phyloP scores from a whole-genome alignment of 805 yeast genomes.

The Kodamaea lidongshanica region DNA sequence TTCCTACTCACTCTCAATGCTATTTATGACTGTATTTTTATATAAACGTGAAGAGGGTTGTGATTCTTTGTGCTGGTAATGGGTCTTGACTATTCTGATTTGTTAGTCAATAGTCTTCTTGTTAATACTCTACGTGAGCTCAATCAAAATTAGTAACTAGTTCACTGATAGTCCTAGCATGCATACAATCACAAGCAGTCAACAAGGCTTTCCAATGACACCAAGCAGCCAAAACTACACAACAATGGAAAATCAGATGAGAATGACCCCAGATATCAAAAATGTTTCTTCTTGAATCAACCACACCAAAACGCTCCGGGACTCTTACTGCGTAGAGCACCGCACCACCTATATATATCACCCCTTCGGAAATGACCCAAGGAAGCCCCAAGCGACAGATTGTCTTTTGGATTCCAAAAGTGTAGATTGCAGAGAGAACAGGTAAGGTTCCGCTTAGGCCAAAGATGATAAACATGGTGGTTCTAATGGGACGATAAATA shows the following conservation, averaged over 20 bases:
- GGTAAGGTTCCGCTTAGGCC: conserved; percentile 78
- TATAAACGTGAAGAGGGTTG: no score
- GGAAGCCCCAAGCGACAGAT: conserved; percentile 46
- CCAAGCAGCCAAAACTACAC: conserved; percentile 71
- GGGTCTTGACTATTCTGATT: no score
- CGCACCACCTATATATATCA: conserved; percentile 75
- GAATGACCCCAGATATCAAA: conserved; percentile 74
- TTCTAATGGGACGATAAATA: conserved; percentile 70
- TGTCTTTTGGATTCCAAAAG: conserved; percentile 47
- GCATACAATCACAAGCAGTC: not conserved
- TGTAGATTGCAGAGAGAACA: conserved; percentile 41
- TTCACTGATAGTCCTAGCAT: no score
- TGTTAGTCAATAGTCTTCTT: no score
- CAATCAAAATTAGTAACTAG: not conserved
- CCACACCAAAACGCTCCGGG: conserved; percentile 58
- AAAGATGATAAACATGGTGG: conserved; percentile 70
- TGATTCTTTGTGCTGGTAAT: no score
- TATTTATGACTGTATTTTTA: no score
- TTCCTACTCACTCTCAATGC: no score
- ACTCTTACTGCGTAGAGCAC: conserved; percentile 66
- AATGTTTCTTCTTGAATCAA: conserved; percentile 20
- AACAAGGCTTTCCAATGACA: conserved; percentile 63
- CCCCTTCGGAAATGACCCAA: conserved; percentile 67
- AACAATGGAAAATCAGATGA: conserved; percentile 76
- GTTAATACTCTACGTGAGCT: not conserved